phyloP scores from a whole-genome alignment of 2,329 filamentous ascomycete species.

The Sclerotinia borealis region DNA sequence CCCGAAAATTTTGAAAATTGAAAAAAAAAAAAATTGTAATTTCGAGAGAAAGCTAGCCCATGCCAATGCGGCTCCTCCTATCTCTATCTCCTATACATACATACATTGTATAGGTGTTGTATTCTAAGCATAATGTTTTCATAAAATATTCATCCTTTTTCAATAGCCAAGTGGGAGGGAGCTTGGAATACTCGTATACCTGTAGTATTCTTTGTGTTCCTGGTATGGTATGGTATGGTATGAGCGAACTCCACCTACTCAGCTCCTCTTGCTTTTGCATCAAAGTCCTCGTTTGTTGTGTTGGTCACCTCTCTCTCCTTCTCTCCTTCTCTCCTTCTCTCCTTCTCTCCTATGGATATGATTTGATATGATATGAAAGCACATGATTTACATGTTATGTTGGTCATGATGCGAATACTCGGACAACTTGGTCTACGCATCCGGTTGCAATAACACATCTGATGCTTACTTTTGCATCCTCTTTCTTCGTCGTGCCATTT shows the following conservation, averaged over 20 bases:
- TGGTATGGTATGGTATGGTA: too few relatives aligned
- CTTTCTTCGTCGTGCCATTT: constrained; percentile 43
- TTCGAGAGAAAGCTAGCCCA: constrained; percentile 1
- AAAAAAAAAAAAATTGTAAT: too few relatives aligned
- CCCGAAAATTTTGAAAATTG: too few relatives aligned
- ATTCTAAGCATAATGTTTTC: constrained; percentile 10
- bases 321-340: too few relatives aligned
- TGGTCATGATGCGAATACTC: constrained; percentile 61
- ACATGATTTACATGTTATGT: constrained; percentile 7
- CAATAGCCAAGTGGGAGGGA: constrained; percentile 8
- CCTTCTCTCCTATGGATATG: constrained; percentile 4
- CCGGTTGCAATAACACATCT: constrained; percentile 83
- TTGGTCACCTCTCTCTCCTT: not conserved
- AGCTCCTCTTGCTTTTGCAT: not conserved
- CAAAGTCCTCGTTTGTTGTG: not conserved
- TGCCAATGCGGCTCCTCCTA: not conserved
- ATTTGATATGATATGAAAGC: too few relatives aligned
- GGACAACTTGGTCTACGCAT: constrained; percentile 73
- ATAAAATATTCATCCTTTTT: constrained; percentile 4
- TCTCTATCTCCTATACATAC: too few relatives aligned
- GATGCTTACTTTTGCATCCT: constrained; percentile 55
- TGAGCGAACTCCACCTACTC: constrained; percentile 8
- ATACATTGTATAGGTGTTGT: too few relatives aligned
- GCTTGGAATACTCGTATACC: too few relatives aligned
- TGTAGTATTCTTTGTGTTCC: too few relatives aligned